phyloP scores from a whole-genome alignment of 257 asterid species.

The Solanum boliviense region DNA sequence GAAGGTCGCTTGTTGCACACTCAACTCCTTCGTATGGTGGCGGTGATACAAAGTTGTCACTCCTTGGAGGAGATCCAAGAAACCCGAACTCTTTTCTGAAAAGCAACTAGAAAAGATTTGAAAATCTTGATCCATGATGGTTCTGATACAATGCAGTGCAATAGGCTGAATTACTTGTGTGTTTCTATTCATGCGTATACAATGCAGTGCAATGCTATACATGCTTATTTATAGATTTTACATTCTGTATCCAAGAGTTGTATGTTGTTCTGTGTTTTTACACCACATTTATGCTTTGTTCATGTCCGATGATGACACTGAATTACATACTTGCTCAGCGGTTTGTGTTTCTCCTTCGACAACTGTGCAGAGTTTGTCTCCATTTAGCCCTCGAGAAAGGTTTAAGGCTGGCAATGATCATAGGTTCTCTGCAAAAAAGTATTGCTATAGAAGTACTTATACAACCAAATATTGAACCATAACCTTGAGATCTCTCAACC shows the following conservation, averaged over 20 bases:
- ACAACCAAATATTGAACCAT: background rate
- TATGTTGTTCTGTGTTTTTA: background rate
- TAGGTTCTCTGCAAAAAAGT: background rate
- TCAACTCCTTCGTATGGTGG: background rate
- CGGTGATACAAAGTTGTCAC: background rate
- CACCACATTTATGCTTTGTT: background rate
- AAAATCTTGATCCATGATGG: background rate
- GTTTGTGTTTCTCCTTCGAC: background rate
- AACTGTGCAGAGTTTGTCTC: background rate
- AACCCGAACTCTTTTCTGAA: background rate
- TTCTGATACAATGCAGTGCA: background rate
- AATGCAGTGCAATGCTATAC: background rate
- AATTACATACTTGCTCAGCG: background rate
- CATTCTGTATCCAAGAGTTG: background rate
- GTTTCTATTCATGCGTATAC: background rate
- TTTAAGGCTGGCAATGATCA: background rate
- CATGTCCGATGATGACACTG: background rate
- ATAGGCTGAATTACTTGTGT: background rate
- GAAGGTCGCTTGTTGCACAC: background rate
- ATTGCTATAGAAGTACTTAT: background rate
- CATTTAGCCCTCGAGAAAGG: background rate
- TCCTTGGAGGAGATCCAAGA: background rate
- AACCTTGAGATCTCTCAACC: background rate
- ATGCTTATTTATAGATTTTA: background rate
- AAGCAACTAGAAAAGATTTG: background rate